Base-by-base conservation (phyloP, 352 stramenopile species). In the Phytopythium aichiense region DNA sequence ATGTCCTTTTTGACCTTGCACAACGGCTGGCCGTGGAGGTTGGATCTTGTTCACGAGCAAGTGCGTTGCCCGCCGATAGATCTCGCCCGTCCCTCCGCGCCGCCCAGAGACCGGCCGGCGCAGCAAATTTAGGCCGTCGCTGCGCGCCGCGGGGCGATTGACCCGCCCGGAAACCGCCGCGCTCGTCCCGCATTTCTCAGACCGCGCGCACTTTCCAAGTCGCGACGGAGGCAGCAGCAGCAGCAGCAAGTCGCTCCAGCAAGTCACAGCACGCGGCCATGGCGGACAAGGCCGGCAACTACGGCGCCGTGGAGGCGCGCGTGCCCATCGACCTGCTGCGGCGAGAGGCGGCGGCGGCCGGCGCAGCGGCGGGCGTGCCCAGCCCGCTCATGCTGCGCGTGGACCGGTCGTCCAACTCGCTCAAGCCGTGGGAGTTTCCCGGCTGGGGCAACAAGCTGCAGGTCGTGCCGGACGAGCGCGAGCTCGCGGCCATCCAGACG, bases 341-440 rank as follows among this genome's bases (percentile, higher is more conserved):
- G 31, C 52, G 52, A 48, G 65, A 75, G 58, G 63, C 61, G 25
- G 73, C 79, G 51, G 80, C 79, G 48, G 28, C 23, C 7, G 11
- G 5, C 25, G 5, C 33, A n/a, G 16, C 33, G 33, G n/a, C 33
- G 33, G 20, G 31, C 20, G 52, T 22, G 58, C 71, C 88, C 35
- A 89, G 72, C 56, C 81, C 81, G 55, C 69, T 91, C 15, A 84
- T 90, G 74, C 76, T 91, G 50, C 81, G 76, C 55, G 76, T 94
- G 52, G 81, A 92, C 74, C 87, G 89, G 64, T 68, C 65, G 52
- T 81, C 66, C 31, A 86, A 88, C 63, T 65, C 80, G 55, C 76
- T 94, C 56, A 38, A 91, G 67, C 74, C 81, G 11, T 95, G 87
- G 87, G 87, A 95, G 66, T 95, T 94, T 62, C 83, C 87, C 2